A percentile compares a stretch with the other conserved stretches of the same genome.
These are phyloP conservation scores for Coprinellus micaceus DNA, from an alignment of 768 basidiomycete genomes.

Conservation along the genomic window DNA sequence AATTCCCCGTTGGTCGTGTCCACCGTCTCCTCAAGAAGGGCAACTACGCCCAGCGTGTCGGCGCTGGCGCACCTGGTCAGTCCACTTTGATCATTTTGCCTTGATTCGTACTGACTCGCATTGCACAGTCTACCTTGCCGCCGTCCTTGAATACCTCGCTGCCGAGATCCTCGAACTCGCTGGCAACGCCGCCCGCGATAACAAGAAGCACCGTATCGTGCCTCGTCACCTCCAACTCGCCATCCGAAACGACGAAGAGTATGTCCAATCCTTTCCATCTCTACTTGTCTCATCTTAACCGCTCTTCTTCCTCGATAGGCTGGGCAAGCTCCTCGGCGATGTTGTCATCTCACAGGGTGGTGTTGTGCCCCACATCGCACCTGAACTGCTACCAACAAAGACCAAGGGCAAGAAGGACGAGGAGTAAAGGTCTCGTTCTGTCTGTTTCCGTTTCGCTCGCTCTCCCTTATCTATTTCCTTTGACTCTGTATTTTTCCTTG, in stretches of 20 bases:
- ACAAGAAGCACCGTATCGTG: constrained; percentile 92
- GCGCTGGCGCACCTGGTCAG: constrained; percentile 82
- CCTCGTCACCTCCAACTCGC: constrained; percentile 91
- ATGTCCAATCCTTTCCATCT: constrained; percentile 10
- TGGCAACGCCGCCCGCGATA: constrained; percentile 79
- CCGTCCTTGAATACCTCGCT: constrained; percentile 88
- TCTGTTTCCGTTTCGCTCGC: not conserved
- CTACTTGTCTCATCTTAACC: constrained; percentile 4
- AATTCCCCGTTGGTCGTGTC: constrained; percentile 91
- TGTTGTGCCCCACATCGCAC: constrained; percentile 39
- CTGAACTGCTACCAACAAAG: constrained; percentile 39
- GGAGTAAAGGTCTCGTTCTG: constrained; percentile 14
- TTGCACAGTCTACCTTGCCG: constrained; percentile 74
- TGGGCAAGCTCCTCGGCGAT: constrained; percentile 78
- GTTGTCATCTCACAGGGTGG: constrained; percentile 92
- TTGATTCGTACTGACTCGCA: constrained; percentile 3
- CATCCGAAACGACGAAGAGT: constrained; percentile 90
- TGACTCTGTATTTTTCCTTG: constrained; percentile 6
- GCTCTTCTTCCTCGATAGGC: constrained; percentile 28
- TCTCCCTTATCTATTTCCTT: constrained; percentile 1
- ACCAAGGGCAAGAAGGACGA: constrained; percentile 28
- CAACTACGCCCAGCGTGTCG: constrained; percentile 85
- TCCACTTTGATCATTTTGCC: constrained; percentile 6
- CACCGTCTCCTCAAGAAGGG: constrained; percentile 86
- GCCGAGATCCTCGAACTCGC: constrained; percentile 93